phyloP scores from a whole-genome alignment of 345 rosid species.

The Gossypium herbaceum region DNA sequence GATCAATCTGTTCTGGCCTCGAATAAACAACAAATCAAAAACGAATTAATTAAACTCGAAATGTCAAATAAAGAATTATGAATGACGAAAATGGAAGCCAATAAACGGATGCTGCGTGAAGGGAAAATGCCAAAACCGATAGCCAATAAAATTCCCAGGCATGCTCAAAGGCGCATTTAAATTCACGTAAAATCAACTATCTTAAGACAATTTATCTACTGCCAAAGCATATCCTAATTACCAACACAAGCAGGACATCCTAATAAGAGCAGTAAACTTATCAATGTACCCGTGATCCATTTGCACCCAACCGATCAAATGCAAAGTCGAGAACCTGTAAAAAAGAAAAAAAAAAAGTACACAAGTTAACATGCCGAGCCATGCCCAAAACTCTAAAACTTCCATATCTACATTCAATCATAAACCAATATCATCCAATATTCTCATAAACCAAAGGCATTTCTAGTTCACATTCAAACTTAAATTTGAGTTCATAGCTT shows the following conservation, averaged over 20 bases:
- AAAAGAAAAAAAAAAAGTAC: background rate
- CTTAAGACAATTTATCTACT: background rate
- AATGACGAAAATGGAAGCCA: background rate
- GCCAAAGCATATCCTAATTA: background rate
- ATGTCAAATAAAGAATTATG: background rate
- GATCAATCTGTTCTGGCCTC: constrained; percentile 83
- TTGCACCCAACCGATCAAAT: constrained; percentile 89
- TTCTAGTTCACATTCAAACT: background rate
- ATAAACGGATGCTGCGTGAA: background rate
- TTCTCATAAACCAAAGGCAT: background rate
- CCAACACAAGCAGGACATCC: background rate
- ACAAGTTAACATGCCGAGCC: background rate
- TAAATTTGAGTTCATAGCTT: background rate
- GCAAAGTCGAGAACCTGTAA: constrained; percentile 85
- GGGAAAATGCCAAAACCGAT: constrained; percentile 12
- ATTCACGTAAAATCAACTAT: background rate
- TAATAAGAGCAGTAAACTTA: background rate
- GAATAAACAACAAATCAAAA: constrained; percentile 37
- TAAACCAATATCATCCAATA: background rate
- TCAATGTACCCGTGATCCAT: constrained; percentile 60
- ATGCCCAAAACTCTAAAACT: background rate
- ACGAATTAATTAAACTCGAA: constrained; percentile 7
- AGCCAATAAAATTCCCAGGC: too few relatives aligned
- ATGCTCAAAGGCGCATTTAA: background rate
- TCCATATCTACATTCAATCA: background rate